Base-by-base conservation (phyloP, 2,329 filamentous ascomycete genomes). In the Chaetomium sp. region DNA sequence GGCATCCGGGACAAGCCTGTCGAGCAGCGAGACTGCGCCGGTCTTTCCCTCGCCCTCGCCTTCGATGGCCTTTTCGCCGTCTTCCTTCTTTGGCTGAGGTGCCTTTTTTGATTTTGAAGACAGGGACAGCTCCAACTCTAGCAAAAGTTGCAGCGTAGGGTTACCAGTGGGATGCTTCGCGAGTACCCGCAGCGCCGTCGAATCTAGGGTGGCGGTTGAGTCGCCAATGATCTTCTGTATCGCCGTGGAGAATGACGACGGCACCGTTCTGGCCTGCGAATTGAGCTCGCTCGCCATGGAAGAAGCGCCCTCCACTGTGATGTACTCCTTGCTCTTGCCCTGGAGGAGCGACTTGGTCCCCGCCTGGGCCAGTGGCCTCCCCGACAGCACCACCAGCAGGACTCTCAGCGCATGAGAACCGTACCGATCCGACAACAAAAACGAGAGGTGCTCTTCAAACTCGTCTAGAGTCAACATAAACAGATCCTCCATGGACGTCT, bases 391-490 rank as follows among this genome's bases (percentile, higher is more conserved):
- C 3, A 97, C 81, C 1, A 99, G 81, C 9, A 99, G 83, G 0
- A 97, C 91, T 56, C 95, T 87, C 51, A 99, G 82, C 0, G 92
- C 90, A 74, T 99, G 95, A 0, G 95, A 98, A 5, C 93, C 95
- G 74, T 96, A 98, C 56, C 80, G 79, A 75, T 98, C 92, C 1
- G 92, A 96, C 73, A 98, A 83, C 9, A 99, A 82, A 72, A 88
- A 95, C 25, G 89, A 87, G 72, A 97, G 82, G 67, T 93, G 90
- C 13, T 88, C 89, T 74, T 97, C 90, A n/a, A 99, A 80, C 79
- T 98, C 95, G 68, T 93, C 89, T 58, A 97, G 81, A 1, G 92
- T 91, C 66, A 88, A 83, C 54, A 98, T 83, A 74, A 97, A 96
- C 64, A 97, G 82, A 60, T 89, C 88, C 76, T 97, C 94, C 86